These are phyloP conservation scores for Penicillium brevicompactum DNA, from an alignment of 2,329 filamentous ascomycete species.

Conservation along the genomic window DNA sequence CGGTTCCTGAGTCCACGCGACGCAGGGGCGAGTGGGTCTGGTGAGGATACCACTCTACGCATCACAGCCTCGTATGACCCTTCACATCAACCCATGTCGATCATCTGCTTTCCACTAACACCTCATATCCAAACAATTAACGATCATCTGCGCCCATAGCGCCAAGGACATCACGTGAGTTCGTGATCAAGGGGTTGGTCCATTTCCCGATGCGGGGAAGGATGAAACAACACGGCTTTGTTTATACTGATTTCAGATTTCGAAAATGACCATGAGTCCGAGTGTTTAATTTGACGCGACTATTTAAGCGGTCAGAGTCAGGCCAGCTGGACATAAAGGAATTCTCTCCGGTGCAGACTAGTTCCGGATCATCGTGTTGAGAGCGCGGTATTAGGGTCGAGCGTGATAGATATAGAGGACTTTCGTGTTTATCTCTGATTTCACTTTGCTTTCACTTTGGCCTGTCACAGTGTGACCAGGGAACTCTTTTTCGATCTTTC, in stretches of 20 bases:
- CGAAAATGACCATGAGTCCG: background rate
- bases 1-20: background rate
- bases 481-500: too few species aligned
- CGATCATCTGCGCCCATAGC: background rate
- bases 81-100: background rate
- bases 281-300: background rate
- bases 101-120: background rate
- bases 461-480: too few species aligned
- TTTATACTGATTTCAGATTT: background rate
- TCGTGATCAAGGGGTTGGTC: background rate
- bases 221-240: background rate
- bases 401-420: too few species aligned
- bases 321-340: background rate
- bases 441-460: too few species aligned
- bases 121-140: background rate
- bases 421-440: too few species aligned
- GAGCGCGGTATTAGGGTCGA: background rate
- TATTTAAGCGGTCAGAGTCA: background rate
- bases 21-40: background rate
- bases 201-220: slow-evolving; percentile 11
- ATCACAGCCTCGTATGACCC: background rate
- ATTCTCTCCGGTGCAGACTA: background rate
- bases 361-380: background rate
- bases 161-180: background rate
- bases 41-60: background rate